Evolutionary conservation across 2,329 filamentous ascomycete genomes (phyloP).

Genomic region (Xylariomycetidae sp.): DNA sequence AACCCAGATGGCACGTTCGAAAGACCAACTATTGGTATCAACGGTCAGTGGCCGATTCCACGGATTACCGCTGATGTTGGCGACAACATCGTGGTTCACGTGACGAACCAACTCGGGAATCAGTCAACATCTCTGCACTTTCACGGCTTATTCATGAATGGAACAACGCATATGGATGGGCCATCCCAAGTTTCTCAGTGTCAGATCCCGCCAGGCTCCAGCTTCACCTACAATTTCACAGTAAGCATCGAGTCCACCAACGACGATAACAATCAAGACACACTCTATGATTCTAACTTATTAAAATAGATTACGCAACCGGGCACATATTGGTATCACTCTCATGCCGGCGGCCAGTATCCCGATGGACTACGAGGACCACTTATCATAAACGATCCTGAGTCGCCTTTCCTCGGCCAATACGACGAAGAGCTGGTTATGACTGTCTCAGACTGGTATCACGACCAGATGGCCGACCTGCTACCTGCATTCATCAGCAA

Average conservation of each 20-base stretch:
- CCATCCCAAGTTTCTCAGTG: constrained; percentile 64
- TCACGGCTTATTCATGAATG: constrained; percentile 68
- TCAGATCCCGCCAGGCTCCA: constrained; percentile 57
- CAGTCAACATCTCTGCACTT: constrained; percentile 62
- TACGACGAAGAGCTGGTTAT: constrained; percentile 62
- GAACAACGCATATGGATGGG: constrained; percentile 67
- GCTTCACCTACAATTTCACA: constrained; percentile 66
- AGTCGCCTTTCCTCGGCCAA: constrained; percentile 50
- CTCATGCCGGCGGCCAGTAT: constrained; percentile 63
- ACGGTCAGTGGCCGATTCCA: constrained; percentile 71
- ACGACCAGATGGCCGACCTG: constrained; percentile 48
- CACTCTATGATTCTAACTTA: no score
- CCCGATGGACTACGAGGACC: constrained; percentile 65
- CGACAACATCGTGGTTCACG: constrained; percentile 56
- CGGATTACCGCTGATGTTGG: constrained; percentile 58
- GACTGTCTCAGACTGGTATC: constrained; percentile 69
- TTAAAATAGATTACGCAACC: constrained; percentile 55
- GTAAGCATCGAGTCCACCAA: no score
- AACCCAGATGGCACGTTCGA: constrained; percentile 65
- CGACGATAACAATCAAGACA: no score
- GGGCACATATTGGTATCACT: constrained; percentile 79
- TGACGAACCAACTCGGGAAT: constrained; percentile 57
- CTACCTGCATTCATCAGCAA: constrained; percentile 47
- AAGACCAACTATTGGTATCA: constrained; percentile 71
- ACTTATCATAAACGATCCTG: constrained; percentile 59